phyloP scores from a whole-genome alignment of 2,329 filamentous ascomycete species.

The Coniochaeta hoffmannii region DNA sequence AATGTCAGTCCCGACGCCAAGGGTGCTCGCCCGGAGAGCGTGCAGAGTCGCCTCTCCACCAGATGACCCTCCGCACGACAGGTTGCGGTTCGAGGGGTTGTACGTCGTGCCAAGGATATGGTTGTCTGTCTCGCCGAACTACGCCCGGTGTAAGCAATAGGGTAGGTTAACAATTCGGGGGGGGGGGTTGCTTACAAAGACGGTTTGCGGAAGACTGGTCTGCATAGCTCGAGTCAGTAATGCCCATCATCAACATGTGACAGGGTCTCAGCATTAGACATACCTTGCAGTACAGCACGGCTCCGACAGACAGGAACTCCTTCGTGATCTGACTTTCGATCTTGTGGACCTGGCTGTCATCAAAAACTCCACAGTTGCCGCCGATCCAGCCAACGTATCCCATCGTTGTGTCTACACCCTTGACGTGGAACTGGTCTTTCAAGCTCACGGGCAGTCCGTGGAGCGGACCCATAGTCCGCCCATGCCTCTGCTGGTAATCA shows the following conservation, averaged over 20 bases:
- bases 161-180: not conserved
- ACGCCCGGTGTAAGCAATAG: not conserved
- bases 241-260: not conserved
- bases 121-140: slow-evolving; percentile 21
- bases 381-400: slow-evolving; percentile 25
- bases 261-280: not conserved
- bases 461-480: slow-evolving; percentile 44
- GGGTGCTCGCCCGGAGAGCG: slow-evolving; percentile 22
- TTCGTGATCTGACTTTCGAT: slow-evolving; percentile 19
- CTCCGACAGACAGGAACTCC: slow-evolving; percentile 20
- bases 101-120: slow-evolving; percentile 26
- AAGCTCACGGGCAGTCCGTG: slow-evolving; percentile 53
- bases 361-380: slow-evolving; percentile 11
- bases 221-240: slow-evolving; percentile 4
- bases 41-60: slow-evolving; percentile 29
- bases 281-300: slow-evolving; percentile 18
- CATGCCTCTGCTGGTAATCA: slow-evolving; percentile 30
- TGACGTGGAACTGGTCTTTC: slow-evolving; percentile 35
- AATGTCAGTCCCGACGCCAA: slow-evolving; percentile 30
- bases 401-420: slow-evolving; percentile 39
- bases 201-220: slow-evolving; percentile 20
- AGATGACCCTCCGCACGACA: slow-evolving; percentile 26
- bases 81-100: slow-evolving; percentile 25
- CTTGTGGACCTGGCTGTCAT: slow-evolving; percentile 9
- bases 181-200: slow-evolving; percentile 7